Conservation (phyloP, 2,329 filamentous ascomycete species). For the Didymella pomorum region DNA sequence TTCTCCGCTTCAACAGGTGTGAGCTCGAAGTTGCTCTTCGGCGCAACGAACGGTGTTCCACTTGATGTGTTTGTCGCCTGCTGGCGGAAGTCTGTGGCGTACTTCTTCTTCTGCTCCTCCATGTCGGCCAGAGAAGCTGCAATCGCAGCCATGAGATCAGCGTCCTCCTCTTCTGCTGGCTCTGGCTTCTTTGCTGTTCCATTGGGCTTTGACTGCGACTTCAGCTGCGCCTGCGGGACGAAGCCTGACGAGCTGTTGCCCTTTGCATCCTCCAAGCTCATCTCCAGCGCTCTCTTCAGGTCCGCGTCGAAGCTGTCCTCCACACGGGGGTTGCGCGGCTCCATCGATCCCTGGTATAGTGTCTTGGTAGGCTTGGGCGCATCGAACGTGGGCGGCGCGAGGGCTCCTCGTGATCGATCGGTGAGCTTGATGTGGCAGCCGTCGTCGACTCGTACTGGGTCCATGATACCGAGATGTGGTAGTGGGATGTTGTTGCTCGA, state of each 20-base stretch:
- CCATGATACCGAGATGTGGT: constrained; percentile 89
- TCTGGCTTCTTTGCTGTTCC: constrained; percentile 46
- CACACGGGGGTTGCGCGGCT: constrained; percentile 85
- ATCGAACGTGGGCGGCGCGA: constrained; percentile 56
- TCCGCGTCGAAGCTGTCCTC: constrained; percentile 96
- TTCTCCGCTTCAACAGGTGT: constrained; percentile 95
- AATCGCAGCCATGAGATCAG: constrained; percentile 92
- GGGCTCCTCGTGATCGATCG: constrained; percentile 67
- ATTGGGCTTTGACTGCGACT: constrained; percentile 51
- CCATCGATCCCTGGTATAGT: constrained; percentile 74
- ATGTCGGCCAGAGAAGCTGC: constrained; percentile 94
- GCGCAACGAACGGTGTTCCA: constrained; percentile 61
- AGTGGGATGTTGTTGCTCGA: constrained; percentile 88
- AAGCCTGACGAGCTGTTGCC: constrained; percentile 75
- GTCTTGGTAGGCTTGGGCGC: constrained; percentile 67
- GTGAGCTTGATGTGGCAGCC: constrained; percentile 92
- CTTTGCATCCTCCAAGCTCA: constrained; percentile 95
- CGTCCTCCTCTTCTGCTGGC: constrained; percentile 82
- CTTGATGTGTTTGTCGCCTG: constrained; percentile 67
- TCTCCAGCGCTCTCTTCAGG: constrained; percentile 88
- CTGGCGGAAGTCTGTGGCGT: constrained; percentile 83
- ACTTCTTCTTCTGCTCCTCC: constrained; percentile 96
- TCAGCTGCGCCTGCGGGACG: constrained; percentile 67
- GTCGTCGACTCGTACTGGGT: constrained; percentile 93
- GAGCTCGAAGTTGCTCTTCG: constrained; percentile 93